Evolutionary conservation across 2,329 filamentous ascomycete genomes (phyloP).

Genomic region (Monilinia fructigena): DNA sequence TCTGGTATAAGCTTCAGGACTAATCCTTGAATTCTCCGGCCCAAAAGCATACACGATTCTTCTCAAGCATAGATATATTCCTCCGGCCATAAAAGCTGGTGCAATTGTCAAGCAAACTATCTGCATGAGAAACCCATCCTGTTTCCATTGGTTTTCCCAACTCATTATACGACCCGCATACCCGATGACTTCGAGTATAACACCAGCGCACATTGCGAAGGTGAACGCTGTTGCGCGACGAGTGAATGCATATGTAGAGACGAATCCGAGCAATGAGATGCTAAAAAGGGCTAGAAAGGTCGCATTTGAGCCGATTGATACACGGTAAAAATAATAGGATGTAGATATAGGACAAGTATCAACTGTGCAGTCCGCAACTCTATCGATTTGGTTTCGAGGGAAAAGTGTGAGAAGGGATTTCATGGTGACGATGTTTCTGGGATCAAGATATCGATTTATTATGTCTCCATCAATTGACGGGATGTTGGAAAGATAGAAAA

Average conservation of each 20-base stretch:
- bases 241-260: conserved; percentile 45
- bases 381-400: conserved; percentile 16
- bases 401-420: conserved; percentile 3
- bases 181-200: conserved; percentile 56
- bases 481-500: background rate
- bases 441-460: background rate
- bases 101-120: conserved; percentile 62
- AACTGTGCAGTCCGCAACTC: conserved; percentile 4
- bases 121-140: conserved; percentile 53
- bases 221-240: conserved; percentile 52
- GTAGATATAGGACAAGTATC: conserved; percentile 39
- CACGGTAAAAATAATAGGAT: conserved; percentile 53
- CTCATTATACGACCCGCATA: conserved; percentile 59
- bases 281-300: conserved; percentile 52
- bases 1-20: conserved; percentile 49
- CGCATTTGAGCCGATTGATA: conserved; percentile 54
- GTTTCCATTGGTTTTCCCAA: conserved; percentile 52
- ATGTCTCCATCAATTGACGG: background rate
- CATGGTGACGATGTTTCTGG: conserved; percentile 7
- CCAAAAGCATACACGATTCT: conserved; percentile 51
- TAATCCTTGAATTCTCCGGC: conserved; percentile 49
- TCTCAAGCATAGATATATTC: conserved; percentile 61
- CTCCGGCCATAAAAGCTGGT: conserved; percentile 63
- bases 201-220: conserved; percentile 53
- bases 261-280: conserved; percentile 44